These are phyloP conservation scores for Schwanniomyces vanrijiae DNA, from an alignment of 805 yeast species.

Conservation along the genomic window DNA sequence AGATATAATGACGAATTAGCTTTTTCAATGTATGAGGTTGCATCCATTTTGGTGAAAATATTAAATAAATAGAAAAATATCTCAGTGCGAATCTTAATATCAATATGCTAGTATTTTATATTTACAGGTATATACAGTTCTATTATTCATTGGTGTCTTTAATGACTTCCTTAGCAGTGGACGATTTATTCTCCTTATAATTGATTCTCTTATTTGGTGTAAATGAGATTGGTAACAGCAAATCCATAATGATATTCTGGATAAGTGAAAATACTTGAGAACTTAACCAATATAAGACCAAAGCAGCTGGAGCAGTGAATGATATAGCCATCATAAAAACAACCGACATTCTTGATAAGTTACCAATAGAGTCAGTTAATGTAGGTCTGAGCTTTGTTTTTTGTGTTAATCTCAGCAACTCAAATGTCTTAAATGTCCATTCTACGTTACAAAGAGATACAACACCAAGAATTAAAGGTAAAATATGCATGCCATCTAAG, in stretches of 20 bases:
- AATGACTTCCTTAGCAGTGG: constrained; percentile 9
- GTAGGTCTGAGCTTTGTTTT: constrained; percentile 52
- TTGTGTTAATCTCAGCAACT: constrained; percentile 43
- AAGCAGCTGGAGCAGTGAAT: constrained; percentile 81
- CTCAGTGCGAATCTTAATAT: neutral
- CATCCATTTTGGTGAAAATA: neutral
- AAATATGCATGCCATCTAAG: constrained; percentile 58
- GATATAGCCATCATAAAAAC: constrained; percentile 81
- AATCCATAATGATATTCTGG: constrained; percentile 74
- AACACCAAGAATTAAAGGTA: constrained; percentile 74
- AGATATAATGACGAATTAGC: constrained; percentile 26
- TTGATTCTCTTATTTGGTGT: constrained; percentile 42
- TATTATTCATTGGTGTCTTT: neutral
- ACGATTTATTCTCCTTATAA: constrained; percentile 8
- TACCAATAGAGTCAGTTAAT: constrained; percentile 62
- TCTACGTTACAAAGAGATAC: constrained; percentile 77
- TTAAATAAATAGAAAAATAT: neutral
- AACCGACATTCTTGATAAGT: constrained; percentile 70
- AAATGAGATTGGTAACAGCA: constrained; percentile 56
- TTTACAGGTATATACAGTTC: neutral
- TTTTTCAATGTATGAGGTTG: constrained; percentile 8
- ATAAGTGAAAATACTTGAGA: constrained; percentile 74
- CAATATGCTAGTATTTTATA: neutral
- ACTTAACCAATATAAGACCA: constrained; percentile 86
- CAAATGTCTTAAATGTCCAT: constrained; percentile 71